Conservation (phyloP, 2,329 filamentous ascomycete species). For the Myriosclerotinia duriaeana region DNA sequence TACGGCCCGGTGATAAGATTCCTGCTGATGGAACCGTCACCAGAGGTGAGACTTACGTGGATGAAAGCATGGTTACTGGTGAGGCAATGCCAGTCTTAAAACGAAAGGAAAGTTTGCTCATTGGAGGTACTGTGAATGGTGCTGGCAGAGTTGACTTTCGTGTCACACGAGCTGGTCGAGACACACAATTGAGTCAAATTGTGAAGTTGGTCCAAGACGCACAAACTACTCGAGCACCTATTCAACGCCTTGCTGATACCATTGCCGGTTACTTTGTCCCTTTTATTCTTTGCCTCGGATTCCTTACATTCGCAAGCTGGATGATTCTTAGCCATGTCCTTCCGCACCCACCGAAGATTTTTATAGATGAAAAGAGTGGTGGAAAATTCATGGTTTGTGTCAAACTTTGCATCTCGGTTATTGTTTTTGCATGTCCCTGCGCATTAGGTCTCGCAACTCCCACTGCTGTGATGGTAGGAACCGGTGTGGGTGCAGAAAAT, state of each 20-base stretch:
- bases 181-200: slow-evolving; percentile 96
- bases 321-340: slow-evolving; percentile 91
- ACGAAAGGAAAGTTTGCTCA: slow-evolving; percentile 72
- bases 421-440: slow-evolving; percentile 96
- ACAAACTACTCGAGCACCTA: slow-evolving; percentile 89
- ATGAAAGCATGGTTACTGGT: slow-evolving; percentile 98
- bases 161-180: slow-evolving; percentile 86
- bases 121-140: slow-evolving; percentile 94
- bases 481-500: slow-evolving; percentile 91
- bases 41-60: slow-evolving; percentile 86
- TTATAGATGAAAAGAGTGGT: slow-evolving; percentile 74
- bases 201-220: slow-evolving; percentile 98
- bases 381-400: slow-evolving; percentile 95
- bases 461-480: slow-evolving; percentile 98
- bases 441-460: slow-evolving; percentile 94
- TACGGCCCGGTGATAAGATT: slow-evolving; percentile 94
- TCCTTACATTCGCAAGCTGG: slow-evolving; percentile 85
- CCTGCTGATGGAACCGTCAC: slow-evolving; percentile 88
- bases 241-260: slow-evolving; percentile 86
- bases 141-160: slow-evolving; percentile 88
- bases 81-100: slow-evolving; percentile 96
- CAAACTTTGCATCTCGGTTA: slow-evolving; percentile 96
- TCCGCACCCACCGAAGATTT: slow-evolving; percentile 81
- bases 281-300: slow-evolving; percentile 77
- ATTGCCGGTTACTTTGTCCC: slow-evolving; percentile 95